Conservation (phyloP, 139 green algal genomes). For the Coccomyxa sp. region DNA sequence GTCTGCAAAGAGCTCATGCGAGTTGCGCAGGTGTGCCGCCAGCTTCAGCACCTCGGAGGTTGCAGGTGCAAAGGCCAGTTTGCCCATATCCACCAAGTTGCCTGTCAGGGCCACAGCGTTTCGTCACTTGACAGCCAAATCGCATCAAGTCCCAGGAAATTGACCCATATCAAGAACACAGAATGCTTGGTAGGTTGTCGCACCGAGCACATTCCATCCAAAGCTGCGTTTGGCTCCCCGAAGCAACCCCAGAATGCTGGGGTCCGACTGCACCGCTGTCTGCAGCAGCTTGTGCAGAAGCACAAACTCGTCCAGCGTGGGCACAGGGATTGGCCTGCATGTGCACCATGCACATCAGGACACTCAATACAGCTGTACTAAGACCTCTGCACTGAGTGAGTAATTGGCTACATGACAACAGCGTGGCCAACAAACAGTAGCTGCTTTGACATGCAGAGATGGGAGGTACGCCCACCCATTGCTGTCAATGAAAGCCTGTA, state of each 20-base stretch:
- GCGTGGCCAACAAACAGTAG: neutral
- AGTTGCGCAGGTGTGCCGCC: neutral
- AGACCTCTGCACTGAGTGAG: too few relatives aligned
- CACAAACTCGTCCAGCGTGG: slow-evolving; percentile 19
- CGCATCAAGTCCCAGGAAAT: too few relatives aligned
- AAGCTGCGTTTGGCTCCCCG: neutral
- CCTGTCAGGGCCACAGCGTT: neutral
- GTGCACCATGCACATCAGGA: neutral
- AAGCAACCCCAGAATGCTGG: neutral
- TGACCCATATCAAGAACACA: neutral
- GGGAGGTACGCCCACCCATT: slow-evolving; percentile 9
- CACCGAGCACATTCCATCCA: slow-evolving; percentile 16
- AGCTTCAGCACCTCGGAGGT: slow-evolving; percentile 22
- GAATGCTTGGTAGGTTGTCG: neutral
- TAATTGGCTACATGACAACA: neutral
- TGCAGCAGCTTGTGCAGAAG: slow-evolving; percentile 11
- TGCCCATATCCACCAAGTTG: slow-evolving; percentile 23
- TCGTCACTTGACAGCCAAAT: too few relatives aligned
- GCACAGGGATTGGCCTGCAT: slow-evolving; percentile 18
- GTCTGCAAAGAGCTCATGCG: neutral
- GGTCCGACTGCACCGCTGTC: neutral
- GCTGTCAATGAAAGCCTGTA: slow-evolving; percentile 27
- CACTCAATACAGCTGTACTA: neutral
- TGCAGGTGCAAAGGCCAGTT: slow-evolving; percentile 29
- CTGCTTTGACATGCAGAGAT: neutral